Evolutionary conservation across 495 filamentous ascomycete species (phyloP), one percentile per base, ranked within the genome.

Genomic region (Annulohypoxylon moriforme): DNA sequence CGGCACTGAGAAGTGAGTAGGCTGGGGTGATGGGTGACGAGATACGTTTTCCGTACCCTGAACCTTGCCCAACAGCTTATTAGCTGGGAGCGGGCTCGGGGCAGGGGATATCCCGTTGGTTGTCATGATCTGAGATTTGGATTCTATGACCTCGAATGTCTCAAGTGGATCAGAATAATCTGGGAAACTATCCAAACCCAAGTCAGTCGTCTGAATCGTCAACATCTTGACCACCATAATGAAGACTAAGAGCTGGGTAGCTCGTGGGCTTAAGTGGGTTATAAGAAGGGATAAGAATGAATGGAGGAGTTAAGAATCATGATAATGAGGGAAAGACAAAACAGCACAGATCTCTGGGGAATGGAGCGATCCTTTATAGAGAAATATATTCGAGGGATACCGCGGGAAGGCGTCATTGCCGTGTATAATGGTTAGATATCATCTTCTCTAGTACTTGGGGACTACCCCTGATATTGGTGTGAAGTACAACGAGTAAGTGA

Each of bases 1-100:
- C 4, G 92, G 91, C n/a, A 96, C 87, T 72, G 89, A 91, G 78
- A 98, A 81, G 76, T 97, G 94, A 24, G 93, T 95, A 20, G 95
- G 94, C 76, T 96, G 93, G 6, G 96, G 96, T 14, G 96, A 98
- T 5, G 96, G 94, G 64, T 90, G 82, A 8, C 83, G 80, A 42
- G 60, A 69, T 4, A 68, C 62, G 9, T 82, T 65, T 25, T 78
- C 72, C 10, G 27, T 20, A 58, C 71, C 70, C 71, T 78, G 75
- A 38, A 80, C 64, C 75, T 76, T 77, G 44, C 63, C 78, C 57
- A 84, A 69, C 69, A 78, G 57, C 64, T 76, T 78, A 55, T 80
- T 78, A 67, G 80, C 76, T 38, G 73, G 74, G 60, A 46, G 69
- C 27, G 67, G 69, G 6, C 16, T 25, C 33, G 67, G 64, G 1